Conservation (phyloP, 306 rosid genomes). For the Bauhinia variegata region DNA sequence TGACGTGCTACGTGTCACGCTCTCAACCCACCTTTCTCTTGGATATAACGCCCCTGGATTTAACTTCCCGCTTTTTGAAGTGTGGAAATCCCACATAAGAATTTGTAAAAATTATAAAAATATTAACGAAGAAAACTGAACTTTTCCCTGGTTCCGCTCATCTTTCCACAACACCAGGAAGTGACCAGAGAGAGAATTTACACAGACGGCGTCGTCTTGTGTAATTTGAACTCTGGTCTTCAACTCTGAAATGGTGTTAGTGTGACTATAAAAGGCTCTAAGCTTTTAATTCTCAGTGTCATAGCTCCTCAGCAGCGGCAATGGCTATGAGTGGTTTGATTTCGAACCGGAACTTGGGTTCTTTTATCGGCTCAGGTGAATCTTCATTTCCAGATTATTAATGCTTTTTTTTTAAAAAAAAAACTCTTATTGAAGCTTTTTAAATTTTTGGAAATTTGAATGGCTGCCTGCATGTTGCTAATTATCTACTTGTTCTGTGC, state of each 20-base stretch:
- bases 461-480: neutral
- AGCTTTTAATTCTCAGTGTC: neutral
- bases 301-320: conserved; percentile 1
- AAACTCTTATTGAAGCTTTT: neutral
- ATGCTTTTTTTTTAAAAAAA: neutral
- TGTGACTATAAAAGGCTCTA: neutral
- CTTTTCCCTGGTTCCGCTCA: conserved; percentile 45
- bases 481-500: neutral
- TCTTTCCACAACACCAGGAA: conserved; percentile 41
- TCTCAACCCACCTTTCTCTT: conserved; percentile 48
- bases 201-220: conserved; percentile 36
- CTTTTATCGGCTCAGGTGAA: conserved; percentile 57
- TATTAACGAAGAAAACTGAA: conserved; percentile 16
- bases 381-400: neutral
- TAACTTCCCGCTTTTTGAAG: conserved; percentile 48
- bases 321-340: conserved; percentile 77
- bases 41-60: conserved; percentile 50
- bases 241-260: conserved; percentile 38
- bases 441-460: neutral
- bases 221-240: conserved; percentile 12
- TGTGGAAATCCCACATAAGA: neutral
- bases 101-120: neutral
- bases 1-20: conserved; percentile 63
- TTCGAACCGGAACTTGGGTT: conserved; percentile 71
- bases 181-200: conserved; percentile 18